Conservation (phyloP, 169 alveolate genomes). For the Theileria equi region DNA sequence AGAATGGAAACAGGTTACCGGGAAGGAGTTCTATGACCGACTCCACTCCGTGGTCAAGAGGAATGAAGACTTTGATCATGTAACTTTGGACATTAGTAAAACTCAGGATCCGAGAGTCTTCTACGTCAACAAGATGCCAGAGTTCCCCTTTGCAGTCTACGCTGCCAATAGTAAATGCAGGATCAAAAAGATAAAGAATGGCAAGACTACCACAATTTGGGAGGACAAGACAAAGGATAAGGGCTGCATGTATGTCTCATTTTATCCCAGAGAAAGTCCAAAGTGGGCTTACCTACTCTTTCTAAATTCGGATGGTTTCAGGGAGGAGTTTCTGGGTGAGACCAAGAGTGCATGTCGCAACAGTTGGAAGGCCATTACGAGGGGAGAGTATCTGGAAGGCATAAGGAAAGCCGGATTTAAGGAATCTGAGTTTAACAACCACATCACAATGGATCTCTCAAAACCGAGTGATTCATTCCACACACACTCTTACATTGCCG, state of each 20-base stretch:
- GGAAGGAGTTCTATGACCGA: too few species aligned
- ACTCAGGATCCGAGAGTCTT: not conserved
- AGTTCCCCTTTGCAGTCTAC: not conserved
- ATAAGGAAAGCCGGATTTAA: not conserved
- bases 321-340: too few species aligned
- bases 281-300: not conserved
- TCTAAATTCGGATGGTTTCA: too few species aligned
- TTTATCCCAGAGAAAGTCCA: constrained; percentile 6
- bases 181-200: not conserved
- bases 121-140: not conserved
- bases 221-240: not conserved
- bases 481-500: too few species aligned
- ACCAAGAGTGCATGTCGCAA: too few species aligned
- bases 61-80: too few species aligned
- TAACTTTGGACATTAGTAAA: too few species aligned
- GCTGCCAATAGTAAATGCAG: not conserved
- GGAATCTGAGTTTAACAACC: not conserved
- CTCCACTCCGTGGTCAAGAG: too few species aligned
- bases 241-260: not conserved
- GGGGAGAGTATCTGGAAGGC: not conserved
- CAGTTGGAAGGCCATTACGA: constrained; percentile 10
- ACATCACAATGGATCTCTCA: not conserved
- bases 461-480: not conserved
- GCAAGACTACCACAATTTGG: not conserved
- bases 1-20: too few species aligned